These are phyloP conservation scores for Afroboletus lepidellus DNA, from an alignment of 1,284 basidiomycete genomes.

Conservation along the genomic window DNA sequence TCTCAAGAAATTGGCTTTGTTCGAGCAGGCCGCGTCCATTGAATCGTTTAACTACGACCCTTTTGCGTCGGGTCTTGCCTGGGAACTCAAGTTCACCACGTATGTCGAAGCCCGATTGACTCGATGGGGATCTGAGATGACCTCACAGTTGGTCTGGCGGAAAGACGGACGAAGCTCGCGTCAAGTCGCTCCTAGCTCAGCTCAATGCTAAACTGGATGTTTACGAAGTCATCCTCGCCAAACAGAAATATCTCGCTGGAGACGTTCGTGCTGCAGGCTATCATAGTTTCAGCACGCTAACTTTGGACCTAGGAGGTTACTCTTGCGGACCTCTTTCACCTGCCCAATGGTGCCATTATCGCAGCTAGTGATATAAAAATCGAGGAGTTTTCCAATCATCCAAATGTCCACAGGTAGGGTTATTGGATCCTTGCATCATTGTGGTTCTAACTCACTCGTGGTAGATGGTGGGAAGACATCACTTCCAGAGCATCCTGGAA, in stretches of 20 bases:
- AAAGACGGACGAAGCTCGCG: constrained; percentile 29
- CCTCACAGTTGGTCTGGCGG: constrained; percentile 13
- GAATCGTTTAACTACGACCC: constrained; percentile 43
- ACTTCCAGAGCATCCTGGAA: constrained; percentile 38
- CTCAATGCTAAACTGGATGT: constrained; percentile 38
- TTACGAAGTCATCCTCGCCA: constrained; percentile 45
- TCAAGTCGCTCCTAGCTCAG: constrained; percentile 22
- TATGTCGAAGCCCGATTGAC: not conserved
- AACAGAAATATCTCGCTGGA: constrained; percentile 46
- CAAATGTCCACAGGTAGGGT: constrained; percentile 38
- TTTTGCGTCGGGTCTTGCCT: constrained; percentile 30
- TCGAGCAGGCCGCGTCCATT: constrained; percentile 45
- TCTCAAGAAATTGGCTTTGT: constrained; percentile 34
- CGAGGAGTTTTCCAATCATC: constrained; percentile 35
- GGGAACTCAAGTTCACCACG: constrained; percentile 26
- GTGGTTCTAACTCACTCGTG: not conserved
- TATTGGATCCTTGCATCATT: not conserved
- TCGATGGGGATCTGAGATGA: not conserved
- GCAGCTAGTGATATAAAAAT: constrained; percentile 18
- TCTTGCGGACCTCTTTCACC: constrained; percentile 53
- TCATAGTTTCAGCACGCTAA: not conserved
- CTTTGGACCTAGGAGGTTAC: constrained; percentile 39
- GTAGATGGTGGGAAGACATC: constrained; percentile 46
- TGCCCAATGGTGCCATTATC: constrained; percentile 42
- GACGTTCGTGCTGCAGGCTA: constrained; percentile 30